These are phyloP conservation scores for Botrytis paeoniae DNA, from an alignment of 2,329 filamentous ascomycete species.

Conservation along the genomic window DNA sequence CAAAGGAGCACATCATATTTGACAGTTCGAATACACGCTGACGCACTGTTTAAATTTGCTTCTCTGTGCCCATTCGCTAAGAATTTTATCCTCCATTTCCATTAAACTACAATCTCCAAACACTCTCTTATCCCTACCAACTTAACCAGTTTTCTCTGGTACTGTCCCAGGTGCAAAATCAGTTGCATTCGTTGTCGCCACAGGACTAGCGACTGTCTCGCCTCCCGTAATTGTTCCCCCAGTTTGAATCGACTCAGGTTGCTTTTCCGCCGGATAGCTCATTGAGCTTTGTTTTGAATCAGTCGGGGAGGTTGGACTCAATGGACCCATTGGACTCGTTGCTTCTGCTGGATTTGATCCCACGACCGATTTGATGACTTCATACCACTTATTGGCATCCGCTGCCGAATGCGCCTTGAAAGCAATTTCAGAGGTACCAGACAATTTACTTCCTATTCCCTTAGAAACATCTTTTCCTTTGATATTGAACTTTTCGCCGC, in stretches of 20 bases:
- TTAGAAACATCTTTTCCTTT: constrained; percentile 91
- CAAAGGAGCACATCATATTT: neutral
- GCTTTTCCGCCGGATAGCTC: constrained; percentile 24
- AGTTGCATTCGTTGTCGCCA: neutral
- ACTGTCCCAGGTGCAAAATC: neutral
- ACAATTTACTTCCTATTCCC: constrained; percentile 75
- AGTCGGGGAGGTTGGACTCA: constrained; percentile 21
- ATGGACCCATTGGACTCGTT: constrained; percentile 28
- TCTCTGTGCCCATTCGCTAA: neutral
- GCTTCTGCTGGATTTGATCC: constrained; percentile 26
- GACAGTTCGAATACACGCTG: neutral
- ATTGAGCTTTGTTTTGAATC: constrained; percentile 22
- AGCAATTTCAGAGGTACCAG: constrained; percentile 72
- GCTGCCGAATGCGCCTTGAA: constrained; percentile 84
- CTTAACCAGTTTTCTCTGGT: constrained; percentile 1
- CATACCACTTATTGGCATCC: constrained; percentile 84
- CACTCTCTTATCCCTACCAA: no score
- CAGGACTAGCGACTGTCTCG: constrained; percentile 32
- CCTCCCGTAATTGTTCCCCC: constrained; percentile 28
- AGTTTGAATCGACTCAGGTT: constrained; percentile 31
- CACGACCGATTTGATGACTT: constrained; percentile 52
- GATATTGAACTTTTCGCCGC: constrained; percentile 83
- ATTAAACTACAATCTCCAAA: neutral
- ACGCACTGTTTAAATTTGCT: neutral
- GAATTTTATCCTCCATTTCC: neutral